These are phyloP conservation scores for Pseudocercospora macadamiae DNA, from an alignment of 2,329 filamentous ascomycete genomes.

Conservation along the genomic window DNA sequence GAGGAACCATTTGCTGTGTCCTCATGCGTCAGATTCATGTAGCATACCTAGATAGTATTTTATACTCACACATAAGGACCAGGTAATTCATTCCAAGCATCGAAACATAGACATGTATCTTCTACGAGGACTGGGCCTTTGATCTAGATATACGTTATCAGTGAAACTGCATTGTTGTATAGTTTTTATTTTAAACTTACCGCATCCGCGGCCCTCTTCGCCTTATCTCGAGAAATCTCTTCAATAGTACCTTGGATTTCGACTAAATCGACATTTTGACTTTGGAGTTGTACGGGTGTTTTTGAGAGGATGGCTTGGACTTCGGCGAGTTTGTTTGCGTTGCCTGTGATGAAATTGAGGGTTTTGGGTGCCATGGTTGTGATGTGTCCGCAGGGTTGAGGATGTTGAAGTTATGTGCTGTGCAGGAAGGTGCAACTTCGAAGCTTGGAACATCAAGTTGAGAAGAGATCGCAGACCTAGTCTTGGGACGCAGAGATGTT, in stretches of 20 bases:
- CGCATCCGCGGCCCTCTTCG: conserved; percentile 74
- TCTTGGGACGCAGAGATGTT: no score
- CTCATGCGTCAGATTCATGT: not conserved
- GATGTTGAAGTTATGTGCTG: not conserved
- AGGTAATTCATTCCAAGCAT: conserved; percentile 85
- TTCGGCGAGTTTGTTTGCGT: conserved; percentile 90
- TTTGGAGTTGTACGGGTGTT: conserved; percentile 69
- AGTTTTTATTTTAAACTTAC: conserved; percentile 51
- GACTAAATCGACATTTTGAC: conserved; percentile 74
- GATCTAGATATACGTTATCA: conserved; percentile 55
- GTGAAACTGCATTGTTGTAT: not conserved
- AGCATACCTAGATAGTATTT: not conserved
- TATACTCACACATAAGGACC: conserved; percentile 89
- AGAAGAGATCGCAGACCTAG: conserved; percentile 2
- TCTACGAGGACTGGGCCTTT: conserved; percentile 90
- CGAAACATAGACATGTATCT: conserved; percentile 93
- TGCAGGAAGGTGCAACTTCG: not conserved
- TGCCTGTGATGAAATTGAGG: conserved; percentile 95
- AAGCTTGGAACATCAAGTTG: not conserved
- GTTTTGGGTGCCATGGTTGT: conserved; percentile 43
- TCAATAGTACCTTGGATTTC: conserved; percentile 93
- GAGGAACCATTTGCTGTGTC: conserved; percentile 87
- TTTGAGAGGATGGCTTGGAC: conserved; percentile 82
- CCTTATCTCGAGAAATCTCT: conserved; percentile 88
- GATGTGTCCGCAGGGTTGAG: not conserved